phyloP scores from a whole-genome alignment of 2,329 filamentous ascomycete genomes.

The Sporothrix variecibatus region DNA sequence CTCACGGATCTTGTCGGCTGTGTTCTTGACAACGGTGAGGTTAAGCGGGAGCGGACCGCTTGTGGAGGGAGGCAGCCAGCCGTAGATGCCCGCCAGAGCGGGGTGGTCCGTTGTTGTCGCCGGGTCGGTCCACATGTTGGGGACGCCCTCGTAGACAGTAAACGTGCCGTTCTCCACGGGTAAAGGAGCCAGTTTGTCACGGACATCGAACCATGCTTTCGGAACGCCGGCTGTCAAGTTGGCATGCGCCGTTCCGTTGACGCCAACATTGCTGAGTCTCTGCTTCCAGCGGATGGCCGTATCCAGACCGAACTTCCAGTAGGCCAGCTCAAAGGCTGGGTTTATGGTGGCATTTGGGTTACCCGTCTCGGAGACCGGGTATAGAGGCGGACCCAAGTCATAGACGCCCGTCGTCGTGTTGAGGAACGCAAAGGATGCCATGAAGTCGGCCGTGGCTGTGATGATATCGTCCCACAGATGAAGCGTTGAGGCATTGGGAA shows the following conservation, averaged over 20 bases:
- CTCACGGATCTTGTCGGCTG: slow-evolving; percentile 43
- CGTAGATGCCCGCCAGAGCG: slow-evolving; percentile 47
- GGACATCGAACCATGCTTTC: slow-evolving; percentile 49
- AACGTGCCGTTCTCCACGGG: slow-evolving; percentile 52
- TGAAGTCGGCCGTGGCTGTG: slow-evolving; percentile 57
- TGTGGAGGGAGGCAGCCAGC: slow-evolving; percentile 44
- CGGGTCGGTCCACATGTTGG: slow-evolving; percentile 45
- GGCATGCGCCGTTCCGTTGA: background rate
- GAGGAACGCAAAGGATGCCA: slow-evolving; percentile 59
- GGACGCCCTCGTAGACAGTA: slow-evolving; percentile 55
- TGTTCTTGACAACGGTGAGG: slow-evolving; percentile 41
- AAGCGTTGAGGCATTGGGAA: slow-evolving; percentile 47
- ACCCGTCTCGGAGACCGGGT: slow-evolving; percentile 58
- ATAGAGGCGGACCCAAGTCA: slow-evolving; percentile 51
- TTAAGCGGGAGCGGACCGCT: slow-evolving; percentile 40
- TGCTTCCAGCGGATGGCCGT: slow-evolving; percentile 56
- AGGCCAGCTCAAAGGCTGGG: slow-evolving; percentile 61
- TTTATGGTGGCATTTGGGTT: slow-evolving; percentile 58
- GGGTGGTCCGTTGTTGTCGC: slow-evolving; percentile 47
- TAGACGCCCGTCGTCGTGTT: slow-evolving; percentile 55
- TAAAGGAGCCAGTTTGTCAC: slow-evolving; percentile 55
- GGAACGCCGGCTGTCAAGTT: slow-evolving; percentile 42
- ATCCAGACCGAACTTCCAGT: slow-evolving; percentile 62
- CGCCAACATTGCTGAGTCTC: slow-evolving; percentile 40
- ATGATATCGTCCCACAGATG: slow-evolving; percentile 56